A percentile compares a stretch with the other conserved stretches of the same genome.
Conservation (phyloP, 2,329 filamentous ascomycete genomes). For the Ampelomyces quisqualis region DNA sequence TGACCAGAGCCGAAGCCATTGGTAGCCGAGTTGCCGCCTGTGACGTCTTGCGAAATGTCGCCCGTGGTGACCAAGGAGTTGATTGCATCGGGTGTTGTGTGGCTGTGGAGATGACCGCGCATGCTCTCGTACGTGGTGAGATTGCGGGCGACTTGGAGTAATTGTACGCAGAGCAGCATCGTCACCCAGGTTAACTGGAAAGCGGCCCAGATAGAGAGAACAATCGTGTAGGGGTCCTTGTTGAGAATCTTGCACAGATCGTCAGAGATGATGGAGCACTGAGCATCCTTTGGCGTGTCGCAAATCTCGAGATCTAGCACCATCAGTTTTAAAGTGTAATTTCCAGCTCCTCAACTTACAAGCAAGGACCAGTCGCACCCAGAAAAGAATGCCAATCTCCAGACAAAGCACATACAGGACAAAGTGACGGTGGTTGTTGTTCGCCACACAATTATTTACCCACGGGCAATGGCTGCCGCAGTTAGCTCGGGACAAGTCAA, state of each 20-base stretch:
- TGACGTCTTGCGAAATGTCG: constrained; percentile 60
- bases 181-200: constrained; percentile 92
- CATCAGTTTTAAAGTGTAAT: constrained; percentile 25
- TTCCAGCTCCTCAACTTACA: constrained; percentile 55
- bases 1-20: constrained; percentile 66
- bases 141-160: constrained; percentile 86
- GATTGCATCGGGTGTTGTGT: constrained; percentile 59
- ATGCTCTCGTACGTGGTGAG: constrained; percentile 98
- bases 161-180: constrained; percentile 95
- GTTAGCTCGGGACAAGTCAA: constrained; percentile 15
- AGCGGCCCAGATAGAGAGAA: constrained; percentile 75
- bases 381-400: constrained; percentile 70
- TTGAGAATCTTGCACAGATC: constrained; percentile 74
- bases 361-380: constrained; percentile 70
- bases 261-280: constrained; percentile 76
- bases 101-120: constrained; percentile 69
- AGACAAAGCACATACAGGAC: constrained; percentile 83
- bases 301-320: constrained; percentile 63
- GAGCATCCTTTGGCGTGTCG: constrained; percentile 50
- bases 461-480: constrained; percentile 84
- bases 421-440: constrained; percentile 96
- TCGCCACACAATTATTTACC: constrained; percentile 93
- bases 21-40: constrained; percentile 29
- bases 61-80: constrained; percentile 75
- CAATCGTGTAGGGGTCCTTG: constrained; percentile 79